These are phyloP conservation scores for Nemania sp. DNA, from an alignment of 2,329 filamentous ascomycete species.

Conservation along the genomic window DNA sequence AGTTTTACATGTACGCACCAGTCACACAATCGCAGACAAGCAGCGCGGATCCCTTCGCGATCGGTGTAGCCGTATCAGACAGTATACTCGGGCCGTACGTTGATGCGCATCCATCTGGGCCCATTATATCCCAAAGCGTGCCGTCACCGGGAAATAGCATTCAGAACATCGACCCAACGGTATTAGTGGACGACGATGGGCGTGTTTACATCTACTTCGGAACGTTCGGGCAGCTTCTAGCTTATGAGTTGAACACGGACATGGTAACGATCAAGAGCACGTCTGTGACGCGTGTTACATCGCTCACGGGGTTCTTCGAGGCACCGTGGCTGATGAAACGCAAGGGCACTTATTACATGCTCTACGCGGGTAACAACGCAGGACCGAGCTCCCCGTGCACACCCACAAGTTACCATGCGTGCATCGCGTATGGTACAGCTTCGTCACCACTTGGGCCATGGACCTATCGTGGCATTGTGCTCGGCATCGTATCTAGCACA, in stretches of 20 bases:
- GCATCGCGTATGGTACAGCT: constrained; percentile 54
- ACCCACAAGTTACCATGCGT: constrained; percentile 55
- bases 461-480: constrained; percentile 52
- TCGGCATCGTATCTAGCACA: constrained; percentile 54
- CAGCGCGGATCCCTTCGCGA: constrained; percentile 53
- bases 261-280: constrained; percentile 53
- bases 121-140: constrained; percentile 53
- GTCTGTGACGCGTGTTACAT: constrained; percentile 40
- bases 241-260: constrained; percentile 52
- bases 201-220: constrained; percentile 56
- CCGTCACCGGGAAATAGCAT: constrained; percentile 52
- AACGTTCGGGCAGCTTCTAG: constrained; percentile 53
- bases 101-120: constrained; percentile 52
- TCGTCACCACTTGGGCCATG: constrained; percentile 53
- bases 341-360: constrained; percentile 53
- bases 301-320: constrained; percentile 54
- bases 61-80: constrained; percentile 54
- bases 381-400: constrained; percentile 53
- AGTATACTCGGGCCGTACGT: constrained; percentile 52
- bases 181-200: constrained; percentile 54
- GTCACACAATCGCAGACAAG: constrained; percentile 48
- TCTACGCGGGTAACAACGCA: constrained; percentile 56
- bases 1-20: constrained; percentile 55
- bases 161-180: constrained; percentile 57
- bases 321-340: constrained; percentile 54